A percentile compares a stretch with the other conserved stretches of the same genome.
These are phyloP conservation scores for Boletellus sp. DNA, from an alignment of 768 basidiomycete species.

Conservation along the genomic window DNA sequence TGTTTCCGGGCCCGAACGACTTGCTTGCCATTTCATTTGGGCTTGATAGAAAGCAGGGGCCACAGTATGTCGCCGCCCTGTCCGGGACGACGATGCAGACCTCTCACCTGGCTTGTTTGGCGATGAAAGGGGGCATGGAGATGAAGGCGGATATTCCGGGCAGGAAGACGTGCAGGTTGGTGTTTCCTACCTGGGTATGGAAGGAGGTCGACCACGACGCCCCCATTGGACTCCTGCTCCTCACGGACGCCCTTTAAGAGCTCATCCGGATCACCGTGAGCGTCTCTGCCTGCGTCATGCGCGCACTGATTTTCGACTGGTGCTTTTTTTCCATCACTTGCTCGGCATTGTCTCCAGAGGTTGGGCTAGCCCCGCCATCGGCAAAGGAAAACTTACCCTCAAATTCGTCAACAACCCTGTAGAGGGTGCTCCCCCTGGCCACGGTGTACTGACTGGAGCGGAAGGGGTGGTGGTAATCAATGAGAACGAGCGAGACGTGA, in stretches of 20 bases:
- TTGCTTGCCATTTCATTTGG: slow-evolving; percentile 26
- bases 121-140: slow-evolving; percentile 16
- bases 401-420: slow-evolving; percentile 9
- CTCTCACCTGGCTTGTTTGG: slow-evolving; percentile 27
- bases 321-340: slow-evolving; percentile 30
- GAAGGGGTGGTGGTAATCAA: slow-evolving; percentile 26
- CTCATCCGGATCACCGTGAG: slow-evolving; percentile 25
- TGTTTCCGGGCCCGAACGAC: slow-evolving; percentile 30
- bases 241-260: slow-evolving; percentile 9
- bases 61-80: slow-evolving; percentile 26
- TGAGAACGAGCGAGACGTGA: slow-evolving; percentile 27
- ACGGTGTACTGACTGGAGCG: slow-evolving; percentile 24
- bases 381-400: slow-evolving; percentile 22
- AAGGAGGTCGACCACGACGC: background rate
- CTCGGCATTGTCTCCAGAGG: slow-evolving; percentile 33
- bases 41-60: slow-evolving; percentile 29
- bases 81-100: slow-evolving; percentile 30
- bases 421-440: slow-evolving; percentile 21
- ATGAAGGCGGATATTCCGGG: background rate
- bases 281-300: slow-evolving; percentile 21
- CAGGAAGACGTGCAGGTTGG: slow-evolving; percentile 6
- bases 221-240: background rate
- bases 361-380: slow-evolving; percentile 23
- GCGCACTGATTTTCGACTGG: slow-evolving; percentile 27
- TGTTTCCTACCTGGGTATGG: slow-evolving; percentile 24